Base-by-base conservation (phyloP, 1,284 basidiomycete genomes). In the Melampsora americana region DNA sequence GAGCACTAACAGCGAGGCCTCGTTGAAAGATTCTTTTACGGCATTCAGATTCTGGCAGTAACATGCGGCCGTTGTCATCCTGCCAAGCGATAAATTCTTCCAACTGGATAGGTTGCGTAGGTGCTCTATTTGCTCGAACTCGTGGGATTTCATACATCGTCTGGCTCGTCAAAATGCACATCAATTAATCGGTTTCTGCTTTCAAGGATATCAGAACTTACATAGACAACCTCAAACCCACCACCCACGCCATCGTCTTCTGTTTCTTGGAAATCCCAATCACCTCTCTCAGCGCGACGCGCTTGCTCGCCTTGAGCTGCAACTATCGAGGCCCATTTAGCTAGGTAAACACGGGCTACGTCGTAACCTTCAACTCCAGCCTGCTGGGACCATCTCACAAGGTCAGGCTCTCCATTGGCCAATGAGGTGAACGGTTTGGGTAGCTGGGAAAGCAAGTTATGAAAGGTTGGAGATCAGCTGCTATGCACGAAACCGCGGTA, bases 291-390 rank as follows among this genome's bases (percentile, higher is more conserved):
- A n/a, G 65, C 35, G 14, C 56, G 56, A 20, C 81, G 64, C 59
- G 80, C 81, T 5, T 80, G 69, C 72, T 83, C 82, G 14, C 82
- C 83, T 66, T 82, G 81, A 23, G 80, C 81, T 0, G 83, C 95
- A 0, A 99, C 95, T 64, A 93, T 90, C 30, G 94, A 86, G 0
- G 96, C 95, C 96, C 96, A 99, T 39, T 92, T 88, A 0, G 96
- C 96, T 9, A 99, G 87, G 82, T 98, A 99, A 5, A 99, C 92
- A 2, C 95, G 86, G 0, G 96, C 95, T 76, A 91, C 91, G 83
- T 99, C 96, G 82, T 95, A 99, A 1, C 78, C 78, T 79, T 78
- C 72, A 35, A 75, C 53, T 23, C 72, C 72, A 30, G 72, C 66
- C 50, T 77, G 59, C 46, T 75, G 72, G n/a, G 72, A 67, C 81